Percentiles rank a stretch among this genome's conserved stretches.
These are phyloP conservation scores for Colletotrichum melonis DNA, from an alignment of 2,329 filamentous ascomycete species.

Conservation along the genomic window DNA sequence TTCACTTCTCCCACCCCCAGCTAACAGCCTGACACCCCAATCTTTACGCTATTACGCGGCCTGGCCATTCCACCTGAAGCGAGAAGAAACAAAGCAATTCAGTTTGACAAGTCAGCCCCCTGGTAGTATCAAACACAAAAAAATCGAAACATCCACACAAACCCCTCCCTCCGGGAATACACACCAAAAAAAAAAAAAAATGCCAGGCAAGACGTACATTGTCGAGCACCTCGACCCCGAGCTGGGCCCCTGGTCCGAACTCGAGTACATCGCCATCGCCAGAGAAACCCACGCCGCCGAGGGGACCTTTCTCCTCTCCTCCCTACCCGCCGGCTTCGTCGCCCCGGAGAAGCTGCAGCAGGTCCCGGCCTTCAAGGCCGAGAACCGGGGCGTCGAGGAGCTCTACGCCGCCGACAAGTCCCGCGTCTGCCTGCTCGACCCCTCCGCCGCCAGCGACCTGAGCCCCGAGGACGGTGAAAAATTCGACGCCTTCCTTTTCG, in stretches of 20 bases:
- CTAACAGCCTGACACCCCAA: too few species aligned
- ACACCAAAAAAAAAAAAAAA: not conserved
- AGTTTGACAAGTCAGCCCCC: too few species aligned
- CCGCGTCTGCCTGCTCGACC: conserved; percentile 89
- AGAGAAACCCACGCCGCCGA: conserved; percentile 77
- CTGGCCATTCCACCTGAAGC: conserved; percentile 5
- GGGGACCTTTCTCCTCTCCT: conserved; percentile 83
- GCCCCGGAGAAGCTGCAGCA: conserved; percentile 68
- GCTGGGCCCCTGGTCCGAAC: conserved; percentile 90
- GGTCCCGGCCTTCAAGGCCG: conserved; percentile 74
- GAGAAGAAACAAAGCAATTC: not conserved
- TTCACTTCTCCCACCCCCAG: not conserved
- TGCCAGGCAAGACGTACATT: conserved; percentile 78
- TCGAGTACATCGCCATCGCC: conserved; percentile 92
- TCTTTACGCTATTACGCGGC: conserved; percentile 21
- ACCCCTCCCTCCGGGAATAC: not conserved
- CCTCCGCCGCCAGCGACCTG: conserved; percentile 83
- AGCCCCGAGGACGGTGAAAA: conserved; percentile 82
- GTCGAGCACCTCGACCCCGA: conserved; percentile 98
- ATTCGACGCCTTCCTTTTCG: conserved; percentile 95
- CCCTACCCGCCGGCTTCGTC: conserved; percentile 76
- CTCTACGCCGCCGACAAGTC: conserved; percentile 80
- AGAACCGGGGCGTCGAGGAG: conserved; percentile 83
- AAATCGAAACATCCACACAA: too few species aligned
- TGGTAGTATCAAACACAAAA: not conserved